Evolutionary conservation across 2,329 filamentous ascomycete species (phyloP).

Genomic region (Dothideomycetes sp.): DNA sequence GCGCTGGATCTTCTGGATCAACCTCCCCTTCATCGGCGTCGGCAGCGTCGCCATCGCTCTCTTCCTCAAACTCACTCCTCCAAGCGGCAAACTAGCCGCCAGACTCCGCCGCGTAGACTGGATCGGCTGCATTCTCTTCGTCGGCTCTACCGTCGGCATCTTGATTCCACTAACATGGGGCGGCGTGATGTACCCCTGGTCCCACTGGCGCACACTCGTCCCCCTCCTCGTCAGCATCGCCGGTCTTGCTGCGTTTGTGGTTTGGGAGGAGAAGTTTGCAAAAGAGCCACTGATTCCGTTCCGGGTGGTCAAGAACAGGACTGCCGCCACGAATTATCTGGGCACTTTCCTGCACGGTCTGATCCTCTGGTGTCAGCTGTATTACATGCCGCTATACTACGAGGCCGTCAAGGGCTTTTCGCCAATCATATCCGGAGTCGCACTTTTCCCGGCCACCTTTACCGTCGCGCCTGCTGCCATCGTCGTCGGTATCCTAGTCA

Average conservation of each 20-base stretch:
- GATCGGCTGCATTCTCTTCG: constrained; percentile 41
- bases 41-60: constrained; percentile 39
- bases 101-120: constrained; percentile 44
- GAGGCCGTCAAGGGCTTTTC: constrained; percentile 54
- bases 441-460: constrained; percentile 32
- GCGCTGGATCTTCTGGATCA: constrained; percentile 43
- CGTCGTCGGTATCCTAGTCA: constrained; percentile 36
- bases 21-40: constrained; percentile 38
- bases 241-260: constrained; percentile 22
- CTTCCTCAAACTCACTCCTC: constrained; percentile 39
- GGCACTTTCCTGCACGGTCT: constrained; percentile 28
- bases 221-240: constrained; percentile 24
- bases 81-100: constrained; percentile 35
- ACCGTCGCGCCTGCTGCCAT: constrained; percentile 23
- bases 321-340: constrained; percentile 1
- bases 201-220: constrained; percentile 24
- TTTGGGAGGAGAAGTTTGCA: constrained; percentile 28
- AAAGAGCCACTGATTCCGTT: constrained; percentile 27
- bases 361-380: constrained; percentile 52
- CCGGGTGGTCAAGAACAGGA: constrained; percentile 1
- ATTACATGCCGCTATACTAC: constrained; percentile 64
- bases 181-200: constrained; percentile 29
- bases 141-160: constrained; percentile 40
- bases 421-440: constrained; percentile 45
- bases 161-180: constrained; percentile 44